Evolutionary conservation across 352 stramenopile genomes (phyloP), one percentile per base, ranked within the genome.

Genomic region (Phytophthora pini): DNA sequence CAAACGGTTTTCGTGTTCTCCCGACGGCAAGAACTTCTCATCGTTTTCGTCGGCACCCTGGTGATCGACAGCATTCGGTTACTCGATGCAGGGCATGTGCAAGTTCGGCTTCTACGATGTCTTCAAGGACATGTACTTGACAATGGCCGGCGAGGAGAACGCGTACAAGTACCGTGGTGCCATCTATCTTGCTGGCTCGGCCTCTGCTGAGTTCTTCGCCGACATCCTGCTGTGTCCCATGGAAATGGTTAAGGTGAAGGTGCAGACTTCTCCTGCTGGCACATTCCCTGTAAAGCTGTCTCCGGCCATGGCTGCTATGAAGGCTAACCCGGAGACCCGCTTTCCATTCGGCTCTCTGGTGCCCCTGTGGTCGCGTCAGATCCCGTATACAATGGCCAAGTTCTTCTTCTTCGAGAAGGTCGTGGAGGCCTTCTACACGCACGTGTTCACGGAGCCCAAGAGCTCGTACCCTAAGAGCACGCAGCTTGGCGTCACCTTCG

Each of bases 331-430:
- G 22, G 88, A 94, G 62, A 94, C 79, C 50, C 87, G 92, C 45
- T 98, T 97, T 76, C 90, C 90, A 7, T 98, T 97, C 72, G 92
- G 92, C 54, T 95, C 87, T 56, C 76, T 98, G 2, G 87, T 95
- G 48, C 93, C 93, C 9, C 77, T 94, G 57, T 94, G 87, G 87
- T 94, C 87, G 50, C 88, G 93, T 47, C 94, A 97, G 79, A 97
- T 98, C 74, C 98, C 98, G 63, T 99, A 99, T 93, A 99, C 98
- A 51, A 99, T 99, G 95, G 94, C 97, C 58, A 99, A 99, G 86
- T 99, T 99, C 73, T 98, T 98, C 65, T 98, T 99, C 74, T 98
- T 98, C 62, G 87, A 94, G 63, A 94, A 94, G 79, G 82, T 91
- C 56, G 87, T 94, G 8, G 87, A 93, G 69, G 80, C 68, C 17